Conservation (phyloP, 768 basidiomycete genomes). For the Termitomyces sp. region DNA sequence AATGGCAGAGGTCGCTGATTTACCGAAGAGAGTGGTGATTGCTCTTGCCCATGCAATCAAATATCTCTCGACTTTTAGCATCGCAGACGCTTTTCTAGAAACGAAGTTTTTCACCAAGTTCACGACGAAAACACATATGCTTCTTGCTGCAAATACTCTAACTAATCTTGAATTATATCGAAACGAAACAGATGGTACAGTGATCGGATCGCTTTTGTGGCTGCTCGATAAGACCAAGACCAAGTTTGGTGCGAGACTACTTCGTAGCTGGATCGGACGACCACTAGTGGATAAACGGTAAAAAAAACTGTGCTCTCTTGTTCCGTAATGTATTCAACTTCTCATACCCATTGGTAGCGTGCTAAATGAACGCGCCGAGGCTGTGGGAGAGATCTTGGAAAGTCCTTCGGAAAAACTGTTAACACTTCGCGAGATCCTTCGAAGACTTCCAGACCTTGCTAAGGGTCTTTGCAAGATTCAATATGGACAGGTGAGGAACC, state of each 20-base stretch:
- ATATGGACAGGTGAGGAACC: constrained; percentile 69
- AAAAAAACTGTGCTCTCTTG: constrained; percentile 15
- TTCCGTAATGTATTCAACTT: not conserved
- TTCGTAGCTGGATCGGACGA: constrained; percentile 82
- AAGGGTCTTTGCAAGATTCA: constrained; percentile 85
- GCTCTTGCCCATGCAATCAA: constrained; percentile 69
- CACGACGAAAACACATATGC: constrained; percentile 74
- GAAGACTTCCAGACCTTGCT: constrained; percentile 79
- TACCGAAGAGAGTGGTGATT: constrained; percentile 66
- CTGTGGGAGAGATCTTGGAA: constrained; percentile 74
- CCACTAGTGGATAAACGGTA: constrained; percentile 75
- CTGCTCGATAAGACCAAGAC: constrained; percentile 86
- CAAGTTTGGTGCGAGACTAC: constrained; percentile 78
- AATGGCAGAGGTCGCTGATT: constrained; percentile 54
- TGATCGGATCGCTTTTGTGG: constrained; percentile 76
- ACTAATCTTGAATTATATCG: constrained; percentile 90
- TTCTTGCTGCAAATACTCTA: constrained; percentile 83
- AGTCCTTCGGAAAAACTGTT: constrained; percentile 59
- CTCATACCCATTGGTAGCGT: constrained; percentile 35
- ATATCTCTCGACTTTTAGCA: constrained; percentile 66
- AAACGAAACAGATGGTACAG: constrained; percentile 78
- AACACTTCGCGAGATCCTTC: constrained; percentile 64
- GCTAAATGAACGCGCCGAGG: constrained; percentile 73
- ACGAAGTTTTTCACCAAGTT: constrained; percentile 79
- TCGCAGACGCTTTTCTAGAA: constrained; percentile 75